Evolutionary conservation across 1,139 yeast genomes (phyloP).

Genomic region (Yamadazyma triangularis): DNA sequence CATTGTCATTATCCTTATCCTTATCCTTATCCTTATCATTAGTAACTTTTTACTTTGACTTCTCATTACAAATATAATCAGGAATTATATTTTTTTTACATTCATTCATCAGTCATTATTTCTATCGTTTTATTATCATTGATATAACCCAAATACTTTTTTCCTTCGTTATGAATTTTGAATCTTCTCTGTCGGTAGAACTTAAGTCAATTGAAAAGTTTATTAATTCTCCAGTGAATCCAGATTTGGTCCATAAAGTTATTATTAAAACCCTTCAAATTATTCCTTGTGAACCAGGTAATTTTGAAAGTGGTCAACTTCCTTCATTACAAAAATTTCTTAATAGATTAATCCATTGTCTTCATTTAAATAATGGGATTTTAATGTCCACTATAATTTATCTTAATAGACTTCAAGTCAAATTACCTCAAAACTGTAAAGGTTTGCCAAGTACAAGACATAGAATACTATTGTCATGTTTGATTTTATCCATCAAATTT

Average conservation of each 20-base stretch:
- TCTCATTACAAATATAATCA: too few species aligned
- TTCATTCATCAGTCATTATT: too few species aligned
- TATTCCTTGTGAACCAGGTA: conserved; percentile 47
- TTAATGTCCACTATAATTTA: conserved; percentile 68
- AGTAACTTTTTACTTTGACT: too few species aligned
- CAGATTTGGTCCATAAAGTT: conserved; percentile 61
- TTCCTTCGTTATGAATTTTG: not conserved
- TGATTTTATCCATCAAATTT: conserved; percentile 66
- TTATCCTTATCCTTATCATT: too few species aligned
- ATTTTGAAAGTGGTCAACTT: conserved; percentile 32
- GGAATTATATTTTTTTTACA: too few species aligned
- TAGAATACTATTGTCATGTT: conserved; percentile 67
- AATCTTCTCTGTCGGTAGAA: conserved; percentile 22
- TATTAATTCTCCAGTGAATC: conserved; percentile 54
- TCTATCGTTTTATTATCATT: too few species aligned
- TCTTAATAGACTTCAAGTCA: conserved; percentile 54
- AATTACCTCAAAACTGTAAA: conserved; percentile 64
- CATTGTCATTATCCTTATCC: too few species aligned
- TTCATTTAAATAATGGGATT: conserved; percentile 75
- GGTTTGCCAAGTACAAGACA: conserved; percentile 78
- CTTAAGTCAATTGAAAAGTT: conserved; percentile 52
- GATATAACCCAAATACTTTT: too few species aligned
- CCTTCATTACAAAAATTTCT: conserved; percentile 77
- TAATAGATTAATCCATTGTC: conserved; percentile 62
- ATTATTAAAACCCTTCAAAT: conserved; percentile 62